Evolutionary conservation across 257 asterid genomes (phyloP).

Genomic region (Avicennia marina): DNA sequence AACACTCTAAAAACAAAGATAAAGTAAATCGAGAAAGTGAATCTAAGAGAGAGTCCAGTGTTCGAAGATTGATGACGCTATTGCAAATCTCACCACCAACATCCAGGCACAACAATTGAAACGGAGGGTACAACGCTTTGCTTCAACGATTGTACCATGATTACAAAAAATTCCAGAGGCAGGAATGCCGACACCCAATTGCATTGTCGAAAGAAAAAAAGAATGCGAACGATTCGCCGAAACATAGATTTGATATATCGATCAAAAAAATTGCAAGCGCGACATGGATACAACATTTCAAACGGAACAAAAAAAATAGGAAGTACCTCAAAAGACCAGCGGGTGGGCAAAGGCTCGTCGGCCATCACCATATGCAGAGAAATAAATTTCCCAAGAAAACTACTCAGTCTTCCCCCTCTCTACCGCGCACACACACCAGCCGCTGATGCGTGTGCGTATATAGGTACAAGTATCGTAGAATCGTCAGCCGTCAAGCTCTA

Average conservation of each 20-base stretch:
- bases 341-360: constrained; percentile 80
- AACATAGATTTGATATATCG: background rate
- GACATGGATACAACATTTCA: constrained; percentile 12
- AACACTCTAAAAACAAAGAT: background rate
- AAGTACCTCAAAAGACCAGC: constrained; percentile 85
- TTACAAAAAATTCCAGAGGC: background rate
- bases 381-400: background rate
- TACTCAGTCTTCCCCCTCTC: constrained; percentile 2
- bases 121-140: background rate
- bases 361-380: constrained; percentile 37
- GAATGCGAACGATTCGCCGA: background rate
- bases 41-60: constrained; percentile 4
- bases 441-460: constrained; percentile 27
- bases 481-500: constrained; percentile 24
- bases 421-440: constrained; percentile 19
- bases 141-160: constrained; percentile 1
- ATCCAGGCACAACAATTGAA: constrained; percentile 7
- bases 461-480: constrained; percentile 7
- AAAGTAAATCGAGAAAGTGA: background rate
- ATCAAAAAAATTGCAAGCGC: constrained; percentile 14
- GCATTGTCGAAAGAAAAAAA: background rate
- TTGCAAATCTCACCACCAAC: background rate
- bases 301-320: background rate
- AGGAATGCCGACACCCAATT: constrained; percentile 11
- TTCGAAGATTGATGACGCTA: background rate